phyloP scores from a whole-genome alignment of 192 early-diverging fungal genomes.

The Coemansia sp. region DNA sequence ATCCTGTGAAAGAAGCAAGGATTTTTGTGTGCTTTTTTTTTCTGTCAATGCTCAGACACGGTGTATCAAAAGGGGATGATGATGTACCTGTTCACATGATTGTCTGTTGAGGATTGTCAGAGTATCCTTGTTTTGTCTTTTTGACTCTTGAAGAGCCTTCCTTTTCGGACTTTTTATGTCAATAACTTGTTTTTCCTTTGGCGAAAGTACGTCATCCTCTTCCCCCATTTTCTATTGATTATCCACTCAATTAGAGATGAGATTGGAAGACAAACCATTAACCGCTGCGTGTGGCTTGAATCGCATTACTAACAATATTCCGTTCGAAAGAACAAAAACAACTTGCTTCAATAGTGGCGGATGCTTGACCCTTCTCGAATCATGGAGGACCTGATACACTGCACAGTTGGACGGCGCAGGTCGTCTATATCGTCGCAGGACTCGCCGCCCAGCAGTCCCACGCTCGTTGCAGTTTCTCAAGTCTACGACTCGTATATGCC shows the following conservation, averaged over 20 bases:
- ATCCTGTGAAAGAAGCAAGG: background rate
- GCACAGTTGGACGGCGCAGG: slow-evolving; percentile 35
- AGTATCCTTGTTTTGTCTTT: background rate
- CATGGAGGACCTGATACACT: slow-evolving; percentile 53
- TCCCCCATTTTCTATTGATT: too few relatives aligned
- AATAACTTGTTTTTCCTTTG: background rate
- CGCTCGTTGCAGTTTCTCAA: slow-evolving; percentile 36
- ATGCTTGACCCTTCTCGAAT: slow-evolving; percentile 50
- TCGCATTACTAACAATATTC: background rate
- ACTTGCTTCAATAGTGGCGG: slow-evolving; percentile 39
- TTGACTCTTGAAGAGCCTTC: background rate
- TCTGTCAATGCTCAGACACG: too few relatives aligned
- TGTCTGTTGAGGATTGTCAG: too few relatives aligned
- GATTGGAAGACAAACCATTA: too few relatives aligned
- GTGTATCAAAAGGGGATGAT: too few relatives aligned
- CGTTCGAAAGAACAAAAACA: too few relatives aligned
- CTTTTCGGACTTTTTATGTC: too few relatives aligned
- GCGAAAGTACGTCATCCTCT: too few relatives aligned
- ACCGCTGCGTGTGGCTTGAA: background rate
- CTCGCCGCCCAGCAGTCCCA: slow-evolving; percentile 20
- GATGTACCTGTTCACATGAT: too few relatives aligned
- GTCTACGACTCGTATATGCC: slow-evolving; percentile 15
- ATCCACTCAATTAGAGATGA: too few relatives aligned
- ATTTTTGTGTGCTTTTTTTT: too few relatives aligned
- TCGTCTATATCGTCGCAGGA: slow-evolving; percentile 38